These are phyloP conservation scores for Boletellus sp. DNA, from an alignment of 768 basidiomycete species.

Conservation along the genomic window DNA sequence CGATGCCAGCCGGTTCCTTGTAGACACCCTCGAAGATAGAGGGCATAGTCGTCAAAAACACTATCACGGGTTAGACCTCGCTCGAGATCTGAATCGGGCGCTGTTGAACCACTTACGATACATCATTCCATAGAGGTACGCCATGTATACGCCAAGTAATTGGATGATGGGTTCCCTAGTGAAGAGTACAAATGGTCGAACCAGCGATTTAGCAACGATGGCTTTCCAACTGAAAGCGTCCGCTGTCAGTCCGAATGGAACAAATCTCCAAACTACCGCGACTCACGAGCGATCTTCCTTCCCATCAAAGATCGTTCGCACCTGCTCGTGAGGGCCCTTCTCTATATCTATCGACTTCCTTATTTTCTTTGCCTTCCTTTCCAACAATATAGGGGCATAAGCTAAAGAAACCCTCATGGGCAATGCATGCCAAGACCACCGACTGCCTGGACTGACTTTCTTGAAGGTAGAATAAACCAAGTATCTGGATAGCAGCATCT, in stretches of 20 bases:
- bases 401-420: conserved; percentile 21
- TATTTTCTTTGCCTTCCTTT: conserved; percentile 49
- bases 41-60: conserved; percentile 65
- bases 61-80: conserved; percentile 31
- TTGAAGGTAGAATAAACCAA: conserved; percentile 54
- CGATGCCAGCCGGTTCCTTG: conserved; percentile 50
- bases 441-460: conserved; percentile 47
- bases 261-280: not conserved
- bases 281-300: conserved; percentile 43
- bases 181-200: conserved; percentile 68
- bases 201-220: conserved; percentile 51
- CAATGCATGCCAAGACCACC: not conserved
- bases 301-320: conserved; percentile 48
- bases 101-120: conserved; percentile 42
- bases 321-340: conserved; percentile 34
- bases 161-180: conserved; percentile 62
- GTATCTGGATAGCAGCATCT: conserved; percentile 49
- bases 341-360: conserved; percentile 45
- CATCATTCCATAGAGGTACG: conserved; percentile 61
- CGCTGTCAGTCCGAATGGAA: not conserved
- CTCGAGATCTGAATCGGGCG: not conserved
- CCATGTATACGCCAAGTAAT: conserved; percentile 63
- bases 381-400: conserved; percentile 34
- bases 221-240: conserved; percentile 41
- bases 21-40: conserved; percentile 55